These are phyloP conservation scores for Hawksworthiomyces lignivorus DNA, from an alignment of 2,329 filamentous ascomycete genomes.

Conservation along the genomic window DNA sequence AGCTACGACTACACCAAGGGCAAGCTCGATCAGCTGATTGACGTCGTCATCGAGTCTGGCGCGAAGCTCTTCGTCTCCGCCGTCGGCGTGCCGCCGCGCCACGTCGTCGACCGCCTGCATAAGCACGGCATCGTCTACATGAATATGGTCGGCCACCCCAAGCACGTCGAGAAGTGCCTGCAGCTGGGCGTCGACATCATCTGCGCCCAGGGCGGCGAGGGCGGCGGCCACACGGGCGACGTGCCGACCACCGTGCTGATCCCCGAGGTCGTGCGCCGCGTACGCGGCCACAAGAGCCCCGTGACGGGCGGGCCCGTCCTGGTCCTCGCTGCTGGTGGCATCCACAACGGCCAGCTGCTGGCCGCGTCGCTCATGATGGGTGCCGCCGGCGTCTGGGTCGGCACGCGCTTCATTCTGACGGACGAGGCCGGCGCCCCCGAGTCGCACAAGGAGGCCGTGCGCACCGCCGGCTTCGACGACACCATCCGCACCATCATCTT, in stretches of 20 bases:
- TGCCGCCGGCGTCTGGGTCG: slow-evolving; percentile 89
- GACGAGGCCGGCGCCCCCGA: slow-evolving; percentile 92
- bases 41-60: slow-evolving; percentile 87
- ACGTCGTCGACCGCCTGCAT: slow-evolving; percentile 86
- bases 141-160: slow-evolving; percentile 99
- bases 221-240: slow-evolving; percentile 92
- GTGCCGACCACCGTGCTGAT: slow-evolving; percentile 89
- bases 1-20: slow-evolving; percentile 99
- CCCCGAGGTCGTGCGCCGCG: slow-evolving; percentile 78
- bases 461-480: slow-evolving; percentile 86
- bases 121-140: slow-evolving; percentile 84
- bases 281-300: slow-evolving; percentile 73
- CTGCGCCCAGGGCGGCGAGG: slow-evolving; percentile 96
- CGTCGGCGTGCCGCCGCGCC: slow-evolving; percentile 84
- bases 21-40: slow-evolving; percentile 83
- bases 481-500: slow-evolving; percentile 98
- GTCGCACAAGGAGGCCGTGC: slow-evolving; percentile 91
- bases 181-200: slow-evolving; percentile 91
- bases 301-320: slow-evolving; percentile 82
- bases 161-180: slow-evolving; percentile 95
- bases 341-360: slow-evolving; percentile 85
- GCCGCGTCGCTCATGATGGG: slow-evolving; percentile 90
- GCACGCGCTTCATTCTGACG: slow-evolving; percentile 87
- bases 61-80: slow-evolving; percentile 94
- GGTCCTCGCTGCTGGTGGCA: slow-evolving; percentile 87